These are phyloP conservation scores for Trifolium repens DNA, from an alignment of 306 rosid genomes.

Conservation along the genomic window DNA sequence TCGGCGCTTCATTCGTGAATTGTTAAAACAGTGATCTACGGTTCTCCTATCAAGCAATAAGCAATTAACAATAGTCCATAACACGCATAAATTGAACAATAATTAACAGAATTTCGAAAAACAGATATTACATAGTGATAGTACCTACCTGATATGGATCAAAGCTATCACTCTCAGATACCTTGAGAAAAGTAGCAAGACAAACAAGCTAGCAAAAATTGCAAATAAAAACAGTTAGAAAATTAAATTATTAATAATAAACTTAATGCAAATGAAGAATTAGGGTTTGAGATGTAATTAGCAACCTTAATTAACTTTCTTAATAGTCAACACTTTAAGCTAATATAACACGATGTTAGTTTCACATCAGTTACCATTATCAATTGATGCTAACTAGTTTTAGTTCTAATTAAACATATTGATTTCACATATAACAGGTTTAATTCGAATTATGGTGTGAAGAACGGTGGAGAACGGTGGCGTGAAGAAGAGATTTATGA, in stretches of 20 bases:
- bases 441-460: too few species aligned
- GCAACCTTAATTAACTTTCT: slow-evolving; percentile 88
- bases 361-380: too few species aligned
- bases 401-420: too few species aligned
- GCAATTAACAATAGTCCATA: not conserved
- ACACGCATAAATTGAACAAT: not conserved
- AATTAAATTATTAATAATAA: not conserved
- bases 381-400: too few species aligned
- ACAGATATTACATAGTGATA: slow-evolving; percentile 2
- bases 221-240: not conserved
- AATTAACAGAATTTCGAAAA: not conserved
- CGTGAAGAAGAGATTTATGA: too few species aligned
- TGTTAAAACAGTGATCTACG: not conserved
- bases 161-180: slow-evolving; percentile 89
- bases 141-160: slow-evolving; percentile 79
- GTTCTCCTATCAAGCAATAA: slow-evolving; percentile 1
- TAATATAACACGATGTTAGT: too few species aligned
- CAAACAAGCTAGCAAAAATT: slow-evolving; percentile 80
- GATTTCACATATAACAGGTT: too few species aligned
- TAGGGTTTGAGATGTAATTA: slow-evolving; percentile 6
- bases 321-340: too few species aligned
- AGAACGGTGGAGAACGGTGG: too few species aligned
- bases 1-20: not conserved
- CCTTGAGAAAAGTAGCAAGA: slow-evolving; percentile 95
- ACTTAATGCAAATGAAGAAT: too few species aligned